Conservation (phyloP, 1,139 yeast genomes). For the Yamadazyma atlantica region DNA sequence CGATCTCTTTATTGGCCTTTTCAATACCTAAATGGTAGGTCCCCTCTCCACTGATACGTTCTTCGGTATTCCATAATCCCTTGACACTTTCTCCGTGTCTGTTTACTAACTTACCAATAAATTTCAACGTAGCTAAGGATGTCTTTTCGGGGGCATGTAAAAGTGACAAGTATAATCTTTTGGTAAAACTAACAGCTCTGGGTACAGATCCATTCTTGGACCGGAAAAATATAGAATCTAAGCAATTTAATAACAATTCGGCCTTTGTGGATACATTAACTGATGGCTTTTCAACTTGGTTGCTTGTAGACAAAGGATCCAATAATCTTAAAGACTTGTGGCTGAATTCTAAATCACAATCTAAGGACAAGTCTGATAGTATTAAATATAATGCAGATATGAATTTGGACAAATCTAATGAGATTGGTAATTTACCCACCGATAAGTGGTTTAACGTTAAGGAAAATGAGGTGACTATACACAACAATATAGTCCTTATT, state of each 20-base stretch:
- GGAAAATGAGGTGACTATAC: constrained; percentile 87
- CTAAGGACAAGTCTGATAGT: constrained; percentile 66
- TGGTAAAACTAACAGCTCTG: constrained; percentile 82
- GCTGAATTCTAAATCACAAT: constrained; percentile 83
- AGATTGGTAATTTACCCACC: constrained; percentile 52
- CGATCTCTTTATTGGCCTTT: constrained; percentile 40
- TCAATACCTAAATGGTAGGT: constrained; percentile 73
- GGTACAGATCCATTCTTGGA: constrained; percentile 69
- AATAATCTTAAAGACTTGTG: constrained; percentile 76
- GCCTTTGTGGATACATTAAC: constrained; percentile 89
- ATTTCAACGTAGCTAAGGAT: constrained; percentile 70
- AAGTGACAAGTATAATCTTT: constrained; percentile 65
- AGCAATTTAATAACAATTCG: constrained; percentile 72
- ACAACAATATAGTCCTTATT: constrained; percentile 71
- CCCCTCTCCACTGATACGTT: constrained; percentile 63
- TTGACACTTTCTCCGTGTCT: constrained; percentile 65
- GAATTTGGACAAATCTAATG: constrained; percentile 68
- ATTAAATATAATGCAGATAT: constrained; percentile 70
- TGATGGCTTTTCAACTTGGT: constrained; percentile 52
- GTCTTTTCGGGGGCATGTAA: constrained; percentile 89
- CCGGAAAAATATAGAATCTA: constrained; percentile 80
- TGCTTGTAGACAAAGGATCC: constrained; percentile 58
- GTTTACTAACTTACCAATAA: constrained; percentile 71
- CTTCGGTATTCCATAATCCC: constrained; percentile 84
- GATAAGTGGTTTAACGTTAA: constrained; percentile 72